These are phyloP conservation scores for Hura crepitans DNA, from an alignment of 441 rosid genomes.

Conservation along the genomic window DNA sequence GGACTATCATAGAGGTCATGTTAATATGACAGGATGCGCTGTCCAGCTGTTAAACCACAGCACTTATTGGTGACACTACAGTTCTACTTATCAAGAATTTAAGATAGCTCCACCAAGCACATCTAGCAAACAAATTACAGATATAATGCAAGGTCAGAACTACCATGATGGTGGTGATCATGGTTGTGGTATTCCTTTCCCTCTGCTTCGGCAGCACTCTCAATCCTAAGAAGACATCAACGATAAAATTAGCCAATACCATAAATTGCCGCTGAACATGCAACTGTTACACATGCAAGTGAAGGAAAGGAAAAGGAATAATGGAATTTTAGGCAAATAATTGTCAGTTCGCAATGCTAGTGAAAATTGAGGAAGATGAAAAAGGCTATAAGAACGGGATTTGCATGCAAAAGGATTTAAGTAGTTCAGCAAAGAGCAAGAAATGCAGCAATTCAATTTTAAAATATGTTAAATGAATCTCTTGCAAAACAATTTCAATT, in stretches of 20 bases:
- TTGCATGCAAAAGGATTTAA: background rate
- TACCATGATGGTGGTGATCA: conserved; percentile 43
- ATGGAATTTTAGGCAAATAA: background rate
- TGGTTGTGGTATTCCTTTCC: conserved; percentile 43
- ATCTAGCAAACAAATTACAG: background rate
- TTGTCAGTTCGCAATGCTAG: background rate
- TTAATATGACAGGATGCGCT: conserved; percentile 17
- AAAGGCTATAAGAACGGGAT: background rate
- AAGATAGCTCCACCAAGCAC: background rate
- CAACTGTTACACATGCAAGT: background rate
- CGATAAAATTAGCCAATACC: conserved; percentile 20
- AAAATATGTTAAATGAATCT: background rate
- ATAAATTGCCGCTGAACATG: background rate
- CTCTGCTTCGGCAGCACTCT: conserved; percentile 60
- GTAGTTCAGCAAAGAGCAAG: background rate
- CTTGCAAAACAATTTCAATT: background rate
- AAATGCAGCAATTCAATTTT: background rate
- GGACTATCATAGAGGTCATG: background rate
- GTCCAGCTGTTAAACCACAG: background rate
- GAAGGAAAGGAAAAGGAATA: background rate
- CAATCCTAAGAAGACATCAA: conserved; percentile 53
- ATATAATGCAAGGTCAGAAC: conserved; percentile 20
- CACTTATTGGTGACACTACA: background rate
- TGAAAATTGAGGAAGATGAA: background rate
- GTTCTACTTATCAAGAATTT: conserved; percentile 4